Evolutionary conservation across 257 asterid species (phyloP).

Genomic region (Solanum arcanum): DNA sequence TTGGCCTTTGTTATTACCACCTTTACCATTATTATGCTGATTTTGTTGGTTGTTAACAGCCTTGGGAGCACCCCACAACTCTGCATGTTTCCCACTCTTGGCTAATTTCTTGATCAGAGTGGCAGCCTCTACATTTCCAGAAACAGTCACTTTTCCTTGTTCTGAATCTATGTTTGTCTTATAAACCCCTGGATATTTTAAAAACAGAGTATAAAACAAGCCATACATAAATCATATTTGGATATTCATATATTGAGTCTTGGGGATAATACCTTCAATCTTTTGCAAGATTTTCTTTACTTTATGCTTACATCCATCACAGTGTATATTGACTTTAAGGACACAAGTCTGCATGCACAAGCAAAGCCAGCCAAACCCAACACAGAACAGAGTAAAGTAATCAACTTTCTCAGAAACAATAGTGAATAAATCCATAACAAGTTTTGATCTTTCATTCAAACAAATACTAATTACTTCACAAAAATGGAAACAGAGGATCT

Average conservation of each 20-base stretch:
- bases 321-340: slow-evolving; percentile 88
- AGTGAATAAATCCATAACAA: neutral
- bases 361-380: slow-evolving; percentile 42
- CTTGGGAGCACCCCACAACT: slow-evolving; percentile 79
- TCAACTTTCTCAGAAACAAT: slow-evolving; percentile 11
- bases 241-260: neutral
- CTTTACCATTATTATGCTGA: slow-evolving; percentile 35
- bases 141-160: slow-evolving; percentile 82
- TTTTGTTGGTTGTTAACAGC: slow-evolving; percentile 26
- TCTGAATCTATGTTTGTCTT: slow-evolving; percentile 67
- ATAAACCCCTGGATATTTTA: slow-evolving; percentile 52
- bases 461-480: too few relatives aligned
- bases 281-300: slow-evolving; percentile 93
- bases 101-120: slow-evolving; percentile 77
- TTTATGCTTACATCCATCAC: slow-evolving; percentile 88
- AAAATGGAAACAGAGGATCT: too few relatives aligned
- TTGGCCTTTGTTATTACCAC: slow-evolving; percentile 33
- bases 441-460: too few relatives aligned
- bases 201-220: neutral
- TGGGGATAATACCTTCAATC: slow-evolving; percentile 60
- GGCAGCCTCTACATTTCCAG: slow-evolving; percentile 72
- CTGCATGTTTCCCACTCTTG: slow-evolving; percentile 78
- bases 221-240: neutral
- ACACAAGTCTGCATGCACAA: slow-evolving; percentile 85
- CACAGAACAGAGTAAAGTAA: slow-evolving; percentile 23